phyloP scores from a whole-genome alignment of 2,329 filamentous ascomycete species.

The Pochonia chlamydosporia region DNA sequence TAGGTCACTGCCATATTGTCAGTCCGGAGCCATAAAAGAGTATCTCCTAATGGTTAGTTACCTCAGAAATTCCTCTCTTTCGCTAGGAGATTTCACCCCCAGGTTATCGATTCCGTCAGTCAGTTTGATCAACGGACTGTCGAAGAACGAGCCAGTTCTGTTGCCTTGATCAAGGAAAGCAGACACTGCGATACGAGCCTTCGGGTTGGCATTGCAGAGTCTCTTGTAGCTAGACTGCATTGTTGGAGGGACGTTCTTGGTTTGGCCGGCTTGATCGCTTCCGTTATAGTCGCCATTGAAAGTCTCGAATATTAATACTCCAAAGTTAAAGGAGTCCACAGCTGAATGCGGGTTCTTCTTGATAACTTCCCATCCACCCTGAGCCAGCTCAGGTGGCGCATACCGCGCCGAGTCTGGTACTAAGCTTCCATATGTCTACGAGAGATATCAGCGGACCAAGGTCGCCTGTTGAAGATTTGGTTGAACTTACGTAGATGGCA shows the following conservation, averaged over 20 bases:
- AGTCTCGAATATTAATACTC: constrained; percentile 77
- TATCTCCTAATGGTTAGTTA: constrained; percentile 18
- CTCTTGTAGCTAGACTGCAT: constrained; percentile 93
- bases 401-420: constrained; percentile 82
- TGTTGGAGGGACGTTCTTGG: constrained; percentile 75
- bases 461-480: not conserved
- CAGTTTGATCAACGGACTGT: constrained; percentile 85
- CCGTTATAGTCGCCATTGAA: constrained; percentile 82
- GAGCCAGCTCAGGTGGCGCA: constrained; percentile 78
- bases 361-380: constrained; percentile 85
- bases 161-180: constrained; percentile 88
- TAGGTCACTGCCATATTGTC: constrained; percentile 53
- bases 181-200: constrained; percentile 74
- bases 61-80: constrained; percentile 81
- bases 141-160: constrained; percentile 79
- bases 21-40: constrained; percentile 3
- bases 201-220: constrained; percentile 82
- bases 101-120: constrained; percentile 91
- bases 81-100: constrained; percentile 77
- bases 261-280: constrained; percentile 74
- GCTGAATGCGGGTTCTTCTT: constrained; percentile 77
- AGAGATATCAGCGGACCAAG: not conserved
- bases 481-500: constrained; percentile 66
- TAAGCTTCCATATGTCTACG: constrained; percentile 75
- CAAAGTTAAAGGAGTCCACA: constrained; percentile 83